Base-by-base conservation (phyloP, 345 rosid species). In the Lumnitzera littorea region DNA sequence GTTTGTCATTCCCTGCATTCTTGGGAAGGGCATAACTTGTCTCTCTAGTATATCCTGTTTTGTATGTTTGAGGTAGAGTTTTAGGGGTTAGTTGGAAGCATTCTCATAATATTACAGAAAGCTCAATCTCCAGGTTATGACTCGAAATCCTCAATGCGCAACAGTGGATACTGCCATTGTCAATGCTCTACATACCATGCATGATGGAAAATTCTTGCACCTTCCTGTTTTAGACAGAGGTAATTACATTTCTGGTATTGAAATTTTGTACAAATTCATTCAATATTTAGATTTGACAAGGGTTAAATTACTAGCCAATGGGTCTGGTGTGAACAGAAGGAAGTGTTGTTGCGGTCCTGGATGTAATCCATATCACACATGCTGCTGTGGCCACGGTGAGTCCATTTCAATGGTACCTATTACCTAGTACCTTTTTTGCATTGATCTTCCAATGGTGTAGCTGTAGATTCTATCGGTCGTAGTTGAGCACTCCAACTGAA, bases 301-400 rank as follows among this genome's bases (percentile, higher is more conserved):
- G 43, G 11, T 36, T 36, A 36, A 36, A 9, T 15, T 48, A 67
- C 43, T 58, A 14, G 64, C 51, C 74, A 64, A 69, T 61, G 43
- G 62, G 68, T 52, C 24, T 67, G 24, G 52, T 64, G 76, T 65
- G 59, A 53, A 47, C 94, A 88, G 98, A 88, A 55, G 99, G 96
- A 71, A 78, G 73, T 71, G 60, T 95, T 54, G 87, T 76, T 70
- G 83, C 91, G 24, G 96, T 88, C 64, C 74, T 95, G 67, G 96
- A 88, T 76, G 99, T 91, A 67, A 77, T 95, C 67, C 82, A 84
- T 74, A 79, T 88, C 48, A 87, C 96, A 65, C 96, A 95, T 70
- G 98, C 99, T 67, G 99, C 98, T 29, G 88, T 95, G 53, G 88
- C 99, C 58, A 83, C 99, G 17, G 96, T 91, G 80, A 82, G 84